Percentiles rank a stretch among this genome's conserved stretches.
Conservation (phyloP, 805 yeast species). For the Zygoascus bituminiphila region DNA sequence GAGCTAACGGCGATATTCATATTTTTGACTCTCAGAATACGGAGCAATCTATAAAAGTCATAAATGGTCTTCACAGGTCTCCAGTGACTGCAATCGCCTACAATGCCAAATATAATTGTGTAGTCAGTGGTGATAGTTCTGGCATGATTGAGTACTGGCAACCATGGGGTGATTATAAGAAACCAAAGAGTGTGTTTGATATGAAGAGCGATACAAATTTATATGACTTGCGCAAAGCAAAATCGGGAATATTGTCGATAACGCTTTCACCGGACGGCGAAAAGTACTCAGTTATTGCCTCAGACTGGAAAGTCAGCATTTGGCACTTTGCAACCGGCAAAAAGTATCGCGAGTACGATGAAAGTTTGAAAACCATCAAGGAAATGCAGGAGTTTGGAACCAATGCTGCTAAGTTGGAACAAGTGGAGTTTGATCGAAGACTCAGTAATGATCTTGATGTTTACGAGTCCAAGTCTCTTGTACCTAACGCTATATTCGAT, state of each 20-base stretch:
- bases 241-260: conserved; percentile 22
- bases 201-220: conserved; percentile 35
- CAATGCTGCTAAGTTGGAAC: conserved; percentile 15
- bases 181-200: conserved; percentile 26
- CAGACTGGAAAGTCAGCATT: conserved; percentile 27
- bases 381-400: conserved; percentile 26
- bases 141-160: conserved; percentile 35
- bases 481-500: conserved; percentile 24
- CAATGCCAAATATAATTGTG: conserved; percentile 21
- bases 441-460: conserved; percentile 8
- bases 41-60: conserved; percentile 9
- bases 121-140: conserved; percentile 23
- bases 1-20: conserved; percentile 13
- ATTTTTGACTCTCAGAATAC: conserved; percentile 20
- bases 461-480: not conserved
- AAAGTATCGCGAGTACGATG: conserved; percentile 26
- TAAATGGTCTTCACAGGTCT: conserved; percentile 20
- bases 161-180: conserved; percentile 16
- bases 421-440: conserved; percentile 25
- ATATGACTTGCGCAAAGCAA: conserved; percentile 31
- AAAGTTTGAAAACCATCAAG: conserved; percentile 17
- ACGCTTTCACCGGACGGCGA: conserved; percentile 24
- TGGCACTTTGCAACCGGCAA: conserved; percentile 33
- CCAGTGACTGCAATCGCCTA: conserved; percentile 22
- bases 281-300: conserved; percentile 27